These are phyloP conservation scores for Saccharomyces hybrid DNA, from an alignment of 1,139 yeast species.

Conservation along the genomic window DNA sequence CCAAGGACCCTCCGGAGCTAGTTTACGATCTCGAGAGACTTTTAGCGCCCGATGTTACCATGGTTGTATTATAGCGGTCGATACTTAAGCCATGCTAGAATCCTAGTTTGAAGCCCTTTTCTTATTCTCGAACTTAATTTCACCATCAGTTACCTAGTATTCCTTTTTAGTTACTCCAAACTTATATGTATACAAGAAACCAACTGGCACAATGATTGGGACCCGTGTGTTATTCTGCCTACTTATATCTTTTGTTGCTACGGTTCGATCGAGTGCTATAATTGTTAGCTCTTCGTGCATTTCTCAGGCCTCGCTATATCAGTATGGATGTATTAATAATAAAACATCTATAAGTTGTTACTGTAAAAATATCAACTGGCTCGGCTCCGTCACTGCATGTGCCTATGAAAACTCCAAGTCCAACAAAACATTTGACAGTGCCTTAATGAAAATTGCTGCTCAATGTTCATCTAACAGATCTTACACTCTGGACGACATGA, in stretches of 20 bases:
- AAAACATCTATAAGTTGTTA: conserved; percentile 32
- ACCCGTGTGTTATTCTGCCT: neutral
- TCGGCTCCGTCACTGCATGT: conserved; percentile 37
- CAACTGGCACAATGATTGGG: neutral
- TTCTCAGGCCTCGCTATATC: conserved; percentile 33
- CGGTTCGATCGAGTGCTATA: conserved; percentile 31
- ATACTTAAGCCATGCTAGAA: neutral
- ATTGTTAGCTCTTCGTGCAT: conserved; percentile 35
- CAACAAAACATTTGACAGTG: conserved; percentile 31
- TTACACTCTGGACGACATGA: conserved; percentile 31
- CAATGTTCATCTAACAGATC: conserved; percentile 32
- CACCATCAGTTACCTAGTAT: neutral
- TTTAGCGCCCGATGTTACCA: neutral
- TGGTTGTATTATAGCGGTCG: neutral
- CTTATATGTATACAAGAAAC: neutral
- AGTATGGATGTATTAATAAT: conserved; percentile 38
- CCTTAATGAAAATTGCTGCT: conserved; percentile 32
- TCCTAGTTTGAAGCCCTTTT: neutral
- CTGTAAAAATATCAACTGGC: conserved; percentile 36
- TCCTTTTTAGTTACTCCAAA: neutral
- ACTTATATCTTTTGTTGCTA: conserved; percentile 9
- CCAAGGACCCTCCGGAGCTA: neutral
- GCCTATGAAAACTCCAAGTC: conserved; percentile 27
- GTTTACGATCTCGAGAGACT: neutral
- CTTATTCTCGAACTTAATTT: neutral